Conservation (phyloP, 805 yeast species). For the Ogataea nakhonphanomensis region DNA sequence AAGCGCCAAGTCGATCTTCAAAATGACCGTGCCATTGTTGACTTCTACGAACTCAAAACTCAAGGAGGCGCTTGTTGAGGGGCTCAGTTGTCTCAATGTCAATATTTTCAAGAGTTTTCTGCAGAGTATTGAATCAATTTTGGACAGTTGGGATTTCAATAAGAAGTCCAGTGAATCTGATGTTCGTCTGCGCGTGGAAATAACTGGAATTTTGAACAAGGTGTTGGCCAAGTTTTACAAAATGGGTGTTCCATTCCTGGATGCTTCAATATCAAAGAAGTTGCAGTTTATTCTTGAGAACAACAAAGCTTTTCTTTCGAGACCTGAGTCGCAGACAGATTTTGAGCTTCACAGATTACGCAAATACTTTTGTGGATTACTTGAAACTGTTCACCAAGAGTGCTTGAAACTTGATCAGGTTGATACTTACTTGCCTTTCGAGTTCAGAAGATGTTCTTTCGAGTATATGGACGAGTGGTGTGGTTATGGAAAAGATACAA, state of each 20-base stretch:
- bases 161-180: slow-evolving; percentile 23
- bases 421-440: slow-evolving; percentile 73
- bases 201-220: slow-evolving; percentile 68
- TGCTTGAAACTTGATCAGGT: slow-evolving; percentile 41
- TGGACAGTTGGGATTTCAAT: slow-evolving; percentile 55
- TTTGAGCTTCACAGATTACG: slow-evolving; percentile 74
- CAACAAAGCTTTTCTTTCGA: slow-evolving; percentile 52
- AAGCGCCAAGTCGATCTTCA: slow-evolving; percentile 85
- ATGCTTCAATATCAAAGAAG: slow-evolving; percentile 65
- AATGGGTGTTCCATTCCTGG: slow-evolving; percentile 49
- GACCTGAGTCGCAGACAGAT: slow-evolving; percentile 55
- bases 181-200: slow-evolving; percentile 57
- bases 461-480: slow-evolving; percentile 91
- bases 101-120: slow-evolving; percentile 81
- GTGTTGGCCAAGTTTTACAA: slow-evolving; percentile 63
- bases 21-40: slow-evolving; percentile 79
- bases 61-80: slow-evolving; percentile 84
- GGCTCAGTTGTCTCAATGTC: slow-evolving; percentile 83
- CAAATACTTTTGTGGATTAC: slow-evolving; percentile 76
- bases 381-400: slow-evolving; percentile 70
- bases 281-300: slow-evolving; percentile 60
- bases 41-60: slow-evolving; percentile 66
- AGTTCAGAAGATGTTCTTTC: slow-evolving; percentile 79
- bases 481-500: slow-evolving; percentile 70
- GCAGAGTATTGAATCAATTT: slow-evolving; percentile 64